Evolutionary conservation across 148 eudicot species (phyloP), one percentile per base, ranked within the genome.

Genomic region (Heliosperma pusillum): DNA sequence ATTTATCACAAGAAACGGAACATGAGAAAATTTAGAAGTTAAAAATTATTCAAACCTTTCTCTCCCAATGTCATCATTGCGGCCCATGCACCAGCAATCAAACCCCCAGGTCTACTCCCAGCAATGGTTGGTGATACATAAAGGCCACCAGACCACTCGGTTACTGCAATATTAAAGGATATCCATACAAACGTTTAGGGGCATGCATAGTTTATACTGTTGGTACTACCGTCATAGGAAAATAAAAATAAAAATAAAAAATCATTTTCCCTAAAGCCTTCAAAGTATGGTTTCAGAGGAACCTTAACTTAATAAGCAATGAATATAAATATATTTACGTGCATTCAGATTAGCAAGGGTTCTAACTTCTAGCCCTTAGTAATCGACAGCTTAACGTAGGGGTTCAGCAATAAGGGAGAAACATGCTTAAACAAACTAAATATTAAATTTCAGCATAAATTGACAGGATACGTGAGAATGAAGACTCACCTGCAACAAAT

Each of bases 71-170:
- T 85, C 89, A 92, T 86, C 94, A 96, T 90, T 65, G 99, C 93
- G 10, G 99, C 99, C 97, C 99, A 96, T 76, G 99, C 99, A 65
- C 99, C 99, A 73, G 99, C 99, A 83, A 92, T 87, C 50, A 96
- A 79, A 79, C 88, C 87, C 55, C 97, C 99, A 61, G 99, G 97
- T 85, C 99, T 88, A 87, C 99, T 96, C 30, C 99, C 99, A 84
- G 99, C 99, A 53, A 92, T 88, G 42, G 97, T 89, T 62, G 99
- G 99, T 75, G 99, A 96, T 47, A 96, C 89, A 81, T 96, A 96
- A 53, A 96, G 95, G 40, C 99, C 99, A 83, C 99, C 97, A 77
- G 97, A 83, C 99, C 99, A 95, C 84, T 95, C 99, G 33, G 99
- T 95, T 71, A 95, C 99, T 95, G 86, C 65, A 83, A 21, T 33